These are phyloP conservation scores for Rehmannia glutinosa DNA, from an alignment of 257 asterid genomes.

Conservation along the genomic window DNA sequence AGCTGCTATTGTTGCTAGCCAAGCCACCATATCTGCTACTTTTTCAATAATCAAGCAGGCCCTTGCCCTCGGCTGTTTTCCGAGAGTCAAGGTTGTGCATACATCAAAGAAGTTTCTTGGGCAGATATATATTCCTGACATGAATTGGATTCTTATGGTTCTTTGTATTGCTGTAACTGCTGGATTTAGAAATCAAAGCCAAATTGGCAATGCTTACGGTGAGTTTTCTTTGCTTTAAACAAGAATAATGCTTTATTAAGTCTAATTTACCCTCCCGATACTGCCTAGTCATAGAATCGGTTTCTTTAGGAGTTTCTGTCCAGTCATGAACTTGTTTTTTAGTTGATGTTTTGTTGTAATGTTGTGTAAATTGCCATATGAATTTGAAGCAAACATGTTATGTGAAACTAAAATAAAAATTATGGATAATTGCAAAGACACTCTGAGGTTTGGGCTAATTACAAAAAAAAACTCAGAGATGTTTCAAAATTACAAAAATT, in stretches of 20 bases:
- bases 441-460: too few relatives aligned
- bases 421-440: too few relatives aligned
- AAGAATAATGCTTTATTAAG: neutral
- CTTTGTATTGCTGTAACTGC: constrained; percentile 97
- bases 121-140: constrained; percentile 89
- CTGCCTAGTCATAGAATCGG: too few relatives aligned
- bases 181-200: constrained; percentile 91
- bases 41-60: constrained; percentile 98
- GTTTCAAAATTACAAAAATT: too few relatives aligned
- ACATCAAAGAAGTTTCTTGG: constrained; percentile 91
- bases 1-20: constrained; percentile 97
- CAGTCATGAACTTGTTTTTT: too few relatives aligned
- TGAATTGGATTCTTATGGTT: constrained; percentile 94
- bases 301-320: too few relatives aligned
- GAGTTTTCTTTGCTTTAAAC: constrained; percentile 5
- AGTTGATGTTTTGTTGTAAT: too few relatives aligned
- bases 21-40: constrained; percentile 91
- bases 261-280: too few relatives aligned
- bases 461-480: too few relatives aligned
- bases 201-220: constrained; percentile 98
- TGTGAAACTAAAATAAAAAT: too few relatives aligned
- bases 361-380: too few relatives aligned
- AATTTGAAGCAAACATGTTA: too few relatives aligned
- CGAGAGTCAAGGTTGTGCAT: constrained; percentile 94
- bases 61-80: constrained; percentile 90